A percentile compares a stretch with the other conserved stretches of the same genome.
Conservation (phyloP, 306 rosid genomes). For the Glycine latifolia region DNA sequence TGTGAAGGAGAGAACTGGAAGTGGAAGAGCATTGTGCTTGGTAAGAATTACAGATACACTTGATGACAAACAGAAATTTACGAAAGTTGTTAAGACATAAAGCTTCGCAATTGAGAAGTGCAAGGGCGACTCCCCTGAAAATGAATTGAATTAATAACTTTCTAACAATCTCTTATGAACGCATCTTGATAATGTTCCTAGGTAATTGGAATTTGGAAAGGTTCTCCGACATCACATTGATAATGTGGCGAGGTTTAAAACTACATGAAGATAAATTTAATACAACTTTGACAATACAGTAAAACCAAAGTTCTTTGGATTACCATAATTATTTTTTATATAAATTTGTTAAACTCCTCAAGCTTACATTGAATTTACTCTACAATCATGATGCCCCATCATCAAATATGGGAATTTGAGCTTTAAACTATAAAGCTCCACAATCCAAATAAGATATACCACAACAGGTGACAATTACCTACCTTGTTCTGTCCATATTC, state of each 20-base stretch:
- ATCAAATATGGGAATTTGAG: not conserved
- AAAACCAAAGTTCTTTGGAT: not conserved
- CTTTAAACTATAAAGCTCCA: not conserved
- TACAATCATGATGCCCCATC: not conserved
- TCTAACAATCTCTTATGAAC: not conserved
- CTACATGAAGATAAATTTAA: conserved; percentile 5
- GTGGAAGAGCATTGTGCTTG: not conserved
- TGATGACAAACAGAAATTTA: not conserved
- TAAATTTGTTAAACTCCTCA: conserved; percentile 4
- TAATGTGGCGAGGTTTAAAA: conserved; percentile 17
- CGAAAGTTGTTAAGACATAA: not conserved
- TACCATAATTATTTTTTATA: not conserved
- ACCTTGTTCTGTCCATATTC: conserved; percentile 17
- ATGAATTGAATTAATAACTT: not conserved
- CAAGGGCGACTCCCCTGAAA: not conserved
- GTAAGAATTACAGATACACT: not conserved
- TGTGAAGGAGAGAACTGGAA: not conserved
- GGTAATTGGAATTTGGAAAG: not conserved
- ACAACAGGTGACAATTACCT: conserved; percentile 1
- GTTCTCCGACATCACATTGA: not conserved
- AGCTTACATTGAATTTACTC: conserved; percentile 30
- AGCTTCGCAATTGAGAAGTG: not conserved
- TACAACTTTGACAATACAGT: not conserved
- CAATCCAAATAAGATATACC: conserved; percentile 26
- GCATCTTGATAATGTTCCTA: not conserved